A percentile compares a stretch with the other conserved stretches of the same genome.
phyloP scores from a whole-genome alignment of 805 yeast species.

The Groenewaldozyma tartarivorans region DNA sequence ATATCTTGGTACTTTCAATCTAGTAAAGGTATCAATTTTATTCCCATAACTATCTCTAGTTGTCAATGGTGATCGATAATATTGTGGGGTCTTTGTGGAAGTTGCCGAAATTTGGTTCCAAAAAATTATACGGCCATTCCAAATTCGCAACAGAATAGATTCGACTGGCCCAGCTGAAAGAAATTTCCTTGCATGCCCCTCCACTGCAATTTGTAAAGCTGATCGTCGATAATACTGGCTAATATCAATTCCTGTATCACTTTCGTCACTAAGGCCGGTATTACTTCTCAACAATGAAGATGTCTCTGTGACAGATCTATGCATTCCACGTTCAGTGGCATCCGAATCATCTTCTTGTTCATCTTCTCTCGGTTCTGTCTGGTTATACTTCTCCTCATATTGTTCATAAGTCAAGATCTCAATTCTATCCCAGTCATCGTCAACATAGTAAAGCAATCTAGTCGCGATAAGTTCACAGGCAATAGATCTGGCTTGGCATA shows the following conservation, averaged over 20 bases:
- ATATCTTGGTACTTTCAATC: conserved; percentile 27
- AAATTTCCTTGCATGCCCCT: conserved; percentile 20
- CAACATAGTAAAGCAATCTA: conserved; percentile 19
- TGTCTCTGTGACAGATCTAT: not conserved
- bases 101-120: conserved; percentile 24
- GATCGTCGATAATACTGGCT: conserved; percentile 2
- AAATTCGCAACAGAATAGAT: conserved; percentile 20
- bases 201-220: conserved; percentile 12
- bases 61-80: conserved; percentile 13
- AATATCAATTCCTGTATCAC: conserved; percentile 1
- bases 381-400: no score
- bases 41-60: not conserved
- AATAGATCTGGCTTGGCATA: conserved; percentile 22
- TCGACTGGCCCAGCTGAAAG: conserved; percentile 22
- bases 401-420: conserved; percentile 14
- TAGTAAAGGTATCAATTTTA: conserved; percentile 18
- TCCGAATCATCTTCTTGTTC: not conserved
- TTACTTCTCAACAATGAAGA: conserved; percentile 2
- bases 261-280: conserved; percentile 1
- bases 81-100: conserved; percentile 18
- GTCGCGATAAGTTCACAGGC: conserved; percentile 24
- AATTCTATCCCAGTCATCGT: conserved; percentile 15
- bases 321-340: conserved; percentile 1
- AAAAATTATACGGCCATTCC: conserved; percentile 28
- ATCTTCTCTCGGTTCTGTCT: not conserved